Evolutionary conservation across 352 stramenopile species (phyloP).

Genomic region (Globisporangium recalcitrans): DNA sequence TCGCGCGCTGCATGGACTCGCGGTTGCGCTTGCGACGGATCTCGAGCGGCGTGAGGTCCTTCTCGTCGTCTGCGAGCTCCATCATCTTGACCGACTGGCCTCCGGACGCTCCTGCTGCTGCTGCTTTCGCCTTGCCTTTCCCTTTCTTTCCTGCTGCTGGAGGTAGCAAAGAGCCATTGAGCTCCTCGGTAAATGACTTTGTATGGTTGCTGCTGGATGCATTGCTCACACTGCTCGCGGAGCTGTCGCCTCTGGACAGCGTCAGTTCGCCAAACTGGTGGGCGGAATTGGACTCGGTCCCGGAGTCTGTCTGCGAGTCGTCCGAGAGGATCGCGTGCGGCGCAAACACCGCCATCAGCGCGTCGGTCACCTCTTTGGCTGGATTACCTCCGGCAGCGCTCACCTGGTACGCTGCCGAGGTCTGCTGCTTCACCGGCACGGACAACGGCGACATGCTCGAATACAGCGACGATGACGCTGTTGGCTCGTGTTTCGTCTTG

Average conservation of each 20-base stretch:
- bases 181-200: neutral
- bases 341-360: constrained; percentile 21
- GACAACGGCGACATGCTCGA: constrained; percentile 12
- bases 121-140: neutral
- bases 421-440: constrained; percentile 20
- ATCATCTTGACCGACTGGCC: neutral
- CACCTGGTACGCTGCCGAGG: neutral
- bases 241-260: constrained; percentile 2
- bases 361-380: constrained; percentile 23
- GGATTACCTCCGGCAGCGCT: neutral
- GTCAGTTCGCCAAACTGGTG: constrained; percentile 4
- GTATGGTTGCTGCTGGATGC: neutral
- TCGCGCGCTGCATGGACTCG: constrained; percentile 49
- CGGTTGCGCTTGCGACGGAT: constrained; percentile 49
- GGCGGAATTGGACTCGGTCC: constrained; percentile 10
- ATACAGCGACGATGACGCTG: neutral
- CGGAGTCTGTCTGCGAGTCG: constrained; percentile 27
- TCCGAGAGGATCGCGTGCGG: constrained; percentile 23
- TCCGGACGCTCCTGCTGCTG: too few species aligned
- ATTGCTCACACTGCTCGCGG: constrained; percentile 4
- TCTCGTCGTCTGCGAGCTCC: constrained; percentile 24
- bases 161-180: neutral
- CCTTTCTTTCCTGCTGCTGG: constrained; percentile 9
- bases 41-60: constrained; percentile 38
- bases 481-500: neutral